Conservation (phyloP, 805 yeast genomes). For the Starmera dryadoides region DNA sequence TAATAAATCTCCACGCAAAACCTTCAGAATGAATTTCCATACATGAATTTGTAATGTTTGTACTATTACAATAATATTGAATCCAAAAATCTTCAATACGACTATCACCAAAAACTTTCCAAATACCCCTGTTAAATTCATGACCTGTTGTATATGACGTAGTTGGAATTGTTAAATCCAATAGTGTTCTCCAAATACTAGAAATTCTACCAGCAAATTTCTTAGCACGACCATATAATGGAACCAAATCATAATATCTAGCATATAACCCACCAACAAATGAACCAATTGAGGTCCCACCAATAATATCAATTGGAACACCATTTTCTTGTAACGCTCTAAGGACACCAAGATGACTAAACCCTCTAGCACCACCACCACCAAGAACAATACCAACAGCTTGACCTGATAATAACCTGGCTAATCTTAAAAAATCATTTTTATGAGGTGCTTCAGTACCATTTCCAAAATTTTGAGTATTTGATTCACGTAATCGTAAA, state of each 20-base stretch:
- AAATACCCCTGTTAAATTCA: conserved; percentile 94
- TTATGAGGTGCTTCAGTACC: conserved; percentile 46
- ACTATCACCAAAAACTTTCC: conserved; percentile 90
- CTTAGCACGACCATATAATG: conserved; percentile 85
- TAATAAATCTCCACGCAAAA: conserved; percentile 88
- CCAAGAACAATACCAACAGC: conserved; percentile 93
- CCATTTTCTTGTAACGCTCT: conserved; percentile 87
- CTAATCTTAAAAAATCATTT: conserved; percentile 83
- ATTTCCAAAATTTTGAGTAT: conserved; percentile 21
- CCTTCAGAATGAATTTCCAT: conserved; percentile 94
- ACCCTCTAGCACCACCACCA: conserved; percentile 97
- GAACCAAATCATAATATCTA: conserved; percentile 82
- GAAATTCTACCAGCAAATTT: conserved; percentile 77
- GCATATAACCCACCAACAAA: conserved; percentile 96
- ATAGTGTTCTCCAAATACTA: conserved; percentile 75
- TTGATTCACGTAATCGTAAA: conserved; percentile 14
- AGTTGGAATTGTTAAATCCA: conserved; percentile 88
- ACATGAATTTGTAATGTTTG: conserved; percentile 88
- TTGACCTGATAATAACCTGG: conserved; percentile 84
- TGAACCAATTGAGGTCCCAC: conserved; percentile 96
- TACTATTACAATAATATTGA: conserved; percentile 80
- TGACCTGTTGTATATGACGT: conserved; percentile 96
- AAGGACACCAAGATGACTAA: conserved; percentile 88
- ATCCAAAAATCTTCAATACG: conserved; percentile 97
- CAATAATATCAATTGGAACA: conserved; percentile 87